Evolutionary conservation across 192 early-diverging fungal genomes (phyloP).

Genomic region (Backusella luteola): DNA sequence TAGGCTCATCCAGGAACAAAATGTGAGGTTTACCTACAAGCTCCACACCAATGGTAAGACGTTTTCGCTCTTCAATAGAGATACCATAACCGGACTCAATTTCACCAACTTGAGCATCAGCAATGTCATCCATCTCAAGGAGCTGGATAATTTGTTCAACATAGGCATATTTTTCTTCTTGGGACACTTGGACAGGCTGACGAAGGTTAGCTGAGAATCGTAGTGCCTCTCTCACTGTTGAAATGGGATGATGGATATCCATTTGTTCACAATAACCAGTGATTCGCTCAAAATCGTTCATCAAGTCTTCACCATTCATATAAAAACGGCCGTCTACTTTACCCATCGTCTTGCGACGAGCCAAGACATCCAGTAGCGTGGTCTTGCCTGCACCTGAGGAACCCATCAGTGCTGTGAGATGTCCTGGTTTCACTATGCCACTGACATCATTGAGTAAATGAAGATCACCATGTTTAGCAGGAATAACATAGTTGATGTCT

Average conservation of each 20-base stretch:
- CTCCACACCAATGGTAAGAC: constrained; percentile 82
- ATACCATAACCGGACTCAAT: constrained; percentile 71
- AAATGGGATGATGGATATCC: constrained; percentile 69
- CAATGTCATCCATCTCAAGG: constrained; percentile 69
- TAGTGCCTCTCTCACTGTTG: constrained; percentile 75
- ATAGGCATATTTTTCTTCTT: constrained; percentile 62
- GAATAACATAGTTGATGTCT: constrained; percentile 54
- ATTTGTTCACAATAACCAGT: constrained; percentile 85
- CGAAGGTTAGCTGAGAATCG: constrained; percentile 74
- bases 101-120: constrained; percentile 71
- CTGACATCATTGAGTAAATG: constrained; percentile 59
- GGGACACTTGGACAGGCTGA: constrained; percentile 60
- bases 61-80: constrained; percentile 83
- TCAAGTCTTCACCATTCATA: constrained; percentile 58
- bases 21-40: constrained; percentile 76
- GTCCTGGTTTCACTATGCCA: constrained; percentile 28
- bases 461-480: constrained; percentile 41
- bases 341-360: constrained; percentile 73
- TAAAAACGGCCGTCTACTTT: constrained; percentile 64
- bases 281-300: constrained; percentile 58
- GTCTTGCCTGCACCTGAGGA: constrained; percentile 72
- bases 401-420: constrained; percentile 85
- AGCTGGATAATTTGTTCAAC: constrained; percentile 74
- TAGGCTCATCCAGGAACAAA: constrained; percentile 89
- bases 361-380: constrained; percentile 68